phyloP scores from a whole-genome alignment of 192 early-diverging fungal species.

The Umbelopsis sp. region DNA sequence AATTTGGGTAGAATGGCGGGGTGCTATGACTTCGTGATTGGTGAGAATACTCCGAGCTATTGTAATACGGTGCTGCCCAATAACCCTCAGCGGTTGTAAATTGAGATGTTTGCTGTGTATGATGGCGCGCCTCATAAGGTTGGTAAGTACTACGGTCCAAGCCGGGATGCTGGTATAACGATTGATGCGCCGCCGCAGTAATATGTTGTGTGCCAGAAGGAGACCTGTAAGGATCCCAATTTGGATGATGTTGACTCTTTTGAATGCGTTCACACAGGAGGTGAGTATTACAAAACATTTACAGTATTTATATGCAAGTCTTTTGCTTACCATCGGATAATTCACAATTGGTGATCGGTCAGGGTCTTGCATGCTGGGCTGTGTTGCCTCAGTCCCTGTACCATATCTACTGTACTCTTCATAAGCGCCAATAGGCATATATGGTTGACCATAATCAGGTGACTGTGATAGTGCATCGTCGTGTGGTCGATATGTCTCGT shows the following conservation, averaged over 20 bases:
- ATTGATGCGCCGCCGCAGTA: neutral
- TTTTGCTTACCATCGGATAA: constrained; percentile 5
- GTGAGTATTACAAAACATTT: constrained; percentile 6
- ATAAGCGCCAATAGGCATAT: too few species aligned
- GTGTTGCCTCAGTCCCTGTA: neutral
- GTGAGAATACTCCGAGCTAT: neutral
- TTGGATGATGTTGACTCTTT: neutral
- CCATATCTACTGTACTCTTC: too few species aligned
- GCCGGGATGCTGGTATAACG: neutral
- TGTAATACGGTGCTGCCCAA: neutral
- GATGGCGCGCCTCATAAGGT: neutral
- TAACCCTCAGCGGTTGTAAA: neutral
- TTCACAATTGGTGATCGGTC: neutral
- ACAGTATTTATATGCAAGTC: neutral
- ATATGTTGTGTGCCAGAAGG: neutral
- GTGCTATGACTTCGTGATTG: constrained; percentile 5
- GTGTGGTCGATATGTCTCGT: neutral
- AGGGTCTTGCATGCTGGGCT: neutral
- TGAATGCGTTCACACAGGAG: constrained; percentile 1
- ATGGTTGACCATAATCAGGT: too few species aligned
- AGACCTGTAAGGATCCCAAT: constrained; percentile 7
- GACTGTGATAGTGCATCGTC: neutral
- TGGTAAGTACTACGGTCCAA: neutral
- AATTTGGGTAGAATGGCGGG: neutral
- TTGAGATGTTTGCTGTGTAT: neutral